Base-by-base conservation (phyloP, 805 yeast species). In the Candida arabinofermentans region DNA sequence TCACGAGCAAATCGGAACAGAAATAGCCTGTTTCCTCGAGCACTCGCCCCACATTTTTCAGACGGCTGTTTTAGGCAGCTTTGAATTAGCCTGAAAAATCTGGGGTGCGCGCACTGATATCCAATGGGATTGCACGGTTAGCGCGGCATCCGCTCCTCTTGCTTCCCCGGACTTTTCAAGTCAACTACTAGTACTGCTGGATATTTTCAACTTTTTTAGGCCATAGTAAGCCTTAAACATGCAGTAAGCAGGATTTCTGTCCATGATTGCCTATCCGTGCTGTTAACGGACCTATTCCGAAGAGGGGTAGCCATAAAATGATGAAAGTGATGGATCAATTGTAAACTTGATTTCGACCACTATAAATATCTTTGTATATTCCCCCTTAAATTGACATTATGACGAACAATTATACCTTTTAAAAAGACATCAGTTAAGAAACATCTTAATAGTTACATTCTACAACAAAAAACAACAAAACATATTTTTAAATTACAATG, bases 1-100 rank as follows among this genome's bases (percentile, higher is more conserved):
- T n/a, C n/a, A n/a, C n/a, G 36, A 42, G 40, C 51, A 47, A 47
- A 47, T 44, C 48, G 51, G 47, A 43, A 42, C 39, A 40, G 35
- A 47, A 51, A 51, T 51, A 51, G 55, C 47, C 55, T 51, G 49
- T 34, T 17, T 13, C 29, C 27, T 8, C 18, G 30, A 21, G 24
- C 24, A 8, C 23, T 13, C 37, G 33, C 42, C 32, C 24, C 21
- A 27, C 12, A 18, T 21, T 22, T 27, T 37, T 44, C 40, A 42
- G 50, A 49, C 49, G 47, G 40, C 29, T 38, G 43, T 42, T 41
- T 48, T 21, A 13, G 22, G 47, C 42, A 2, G 29, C 29, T 7
- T n/a, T n/a, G n/a, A n/a, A n/a, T n/a, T n/a, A n/a, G n/a, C n/a
- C n/a, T n/a, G n/a, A n/a, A 45, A 40, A 50, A 44, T 44, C 48